These are phyloP conservation scores for Hyphopichia fennica DNA, from an alignment of 1,139 yeast genomes.

Conservation along the genomic window DNA sequence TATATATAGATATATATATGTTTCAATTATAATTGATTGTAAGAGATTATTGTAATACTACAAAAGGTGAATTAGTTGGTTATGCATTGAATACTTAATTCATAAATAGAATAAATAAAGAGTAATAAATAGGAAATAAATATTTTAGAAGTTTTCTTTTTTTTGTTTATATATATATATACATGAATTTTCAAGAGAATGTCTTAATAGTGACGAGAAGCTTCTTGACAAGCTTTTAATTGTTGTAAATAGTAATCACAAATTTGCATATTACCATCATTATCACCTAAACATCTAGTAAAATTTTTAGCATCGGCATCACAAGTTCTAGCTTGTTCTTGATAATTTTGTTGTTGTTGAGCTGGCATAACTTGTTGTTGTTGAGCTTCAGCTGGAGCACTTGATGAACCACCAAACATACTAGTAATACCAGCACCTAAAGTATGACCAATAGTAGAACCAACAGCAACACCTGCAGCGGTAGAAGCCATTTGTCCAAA, in stretches of 20 bases:
- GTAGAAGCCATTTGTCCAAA: slow-evolving; percentile 98
- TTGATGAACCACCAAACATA: slow-evolving; percentile 81
- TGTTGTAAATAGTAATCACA: slow-evolving; percentile 97
- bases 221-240: slow-evolving; percentile 95
- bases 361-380: slow-evolving; percentile 42
- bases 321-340: slow-evolving; percentile 63
- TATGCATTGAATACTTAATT: too few species aligned
- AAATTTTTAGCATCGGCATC: slow-evolving; percentile 92
- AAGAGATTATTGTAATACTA: too few species aligned
- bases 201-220: slow-evolving; percentile 70
- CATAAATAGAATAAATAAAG: too few species aligned
- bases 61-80: too few species aligned
- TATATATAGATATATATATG: too few species aligned
- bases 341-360: slow-evolving; percentile 36
- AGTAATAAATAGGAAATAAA: background rate
- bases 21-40: too few species aligned
- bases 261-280: slow-evolving; percentile 92
- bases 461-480: slow-evolving; percentile 99
- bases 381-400: slow-evolving; percentile 51
- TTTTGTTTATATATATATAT: background rate
- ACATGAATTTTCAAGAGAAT: too few species aligned
- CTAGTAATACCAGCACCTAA: slow-evolving; percentile 91
- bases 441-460: slow-evolving; percentile 95
- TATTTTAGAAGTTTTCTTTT: background rate
- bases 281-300: slow-evolving; percentile 92